These are phyloP conservation scores for Chaetothyriales sp. DNA, from an alignment of 2,329 filamentous ascomycete species.

Conservation along the genomic window DNA sequence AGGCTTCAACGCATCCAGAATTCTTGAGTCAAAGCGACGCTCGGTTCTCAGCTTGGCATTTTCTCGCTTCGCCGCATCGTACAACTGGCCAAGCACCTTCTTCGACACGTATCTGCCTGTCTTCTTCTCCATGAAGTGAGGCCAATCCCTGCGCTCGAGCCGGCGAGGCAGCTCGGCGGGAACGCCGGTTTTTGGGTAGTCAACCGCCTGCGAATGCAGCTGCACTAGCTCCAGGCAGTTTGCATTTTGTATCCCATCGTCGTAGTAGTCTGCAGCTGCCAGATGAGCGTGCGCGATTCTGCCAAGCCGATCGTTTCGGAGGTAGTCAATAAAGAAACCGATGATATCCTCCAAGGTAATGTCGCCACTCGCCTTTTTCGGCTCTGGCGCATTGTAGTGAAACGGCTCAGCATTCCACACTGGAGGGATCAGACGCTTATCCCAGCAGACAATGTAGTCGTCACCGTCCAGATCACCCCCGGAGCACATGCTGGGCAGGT, in stretches of 20 bases:
- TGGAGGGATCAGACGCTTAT: conserved; percentile 54
- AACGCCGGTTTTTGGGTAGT: conserved; percentile 82
- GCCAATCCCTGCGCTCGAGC: conserved; percentile 53
- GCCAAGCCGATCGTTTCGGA: conserved; percentile 76
- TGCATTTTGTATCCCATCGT: conserved; percentile 49
- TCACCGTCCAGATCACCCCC: conserved; percentile 93
- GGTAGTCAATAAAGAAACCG: conserved; percentile 78
- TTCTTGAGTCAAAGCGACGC: conserved; percentile 59
- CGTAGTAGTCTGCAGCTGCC: conserved; percentile 54
- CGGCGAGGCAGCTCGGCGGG: conserved; percentile 53
- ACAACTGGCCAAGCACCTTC: conserved; percentile 67
- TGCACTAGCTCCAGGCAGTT: conserved; percentile 63
- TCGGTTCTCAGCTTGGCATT: conserved; percentile 63
- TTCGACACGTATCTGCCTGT: conserved; percentile 48
- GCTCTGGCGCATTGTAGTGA: conserved; percentile 52
- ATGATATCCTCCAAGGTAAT: conserved; percentile 63
- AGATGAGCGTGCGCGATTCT: conserved; percentile 73
- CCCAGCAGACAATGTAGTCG: conserved; percentile 92
- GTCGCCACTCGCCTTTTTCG: conserved; percentile 42
- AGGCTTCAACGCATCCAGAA: conserved; percentile 51
- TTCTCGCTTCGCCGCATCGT: conserved; percentile 57
- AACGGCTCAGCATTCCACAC: conserved; percentile 64
- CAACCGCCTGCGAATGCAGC: conserved; percentile 81
- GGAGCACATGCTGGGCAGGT: conserved; percentile 86
- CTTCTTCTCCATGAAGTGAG: conserved; percentile 69